Conservation (phyloP, 148 eudicot species). For the Chenopodium quinoa region DNA sequence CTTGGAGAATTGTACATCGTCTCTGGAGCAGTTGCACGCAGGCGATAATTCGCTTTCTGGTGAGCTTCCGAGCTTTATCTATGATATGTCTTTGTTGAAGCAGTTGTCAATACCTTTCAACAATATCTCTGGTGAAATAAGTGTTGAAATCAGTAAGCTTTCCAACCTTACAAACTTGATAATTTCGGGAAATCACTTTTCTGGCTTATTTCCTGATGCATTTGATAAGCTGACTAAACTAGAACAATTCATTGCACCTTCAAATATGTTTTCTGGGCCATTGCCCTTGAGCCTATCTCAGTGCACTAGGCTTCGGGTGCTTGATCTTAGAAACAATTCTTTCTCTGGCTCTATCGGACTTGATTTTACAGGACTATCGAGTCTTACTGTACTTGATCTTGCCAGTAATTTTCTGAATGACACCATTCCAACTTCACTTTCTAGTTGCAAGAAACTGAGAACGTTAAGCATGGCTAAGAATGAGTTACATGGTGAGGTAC, state of each 20-base stretch:
- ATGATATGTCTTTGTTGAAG: constrained; percentile 57
- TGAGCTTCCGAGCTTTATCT: constrained; percentile 54
- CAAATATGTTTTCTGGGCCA: constrained; percentile 61
- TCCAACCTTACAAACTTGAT: constrained; percentile 48
- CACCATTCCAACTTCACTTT: constrained; percentile 56
- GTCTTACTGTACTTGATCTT: constrained; percentile 56
- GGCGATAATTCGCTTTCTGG: constrained; percentile 67
- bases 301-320: constrained; percentile 49
- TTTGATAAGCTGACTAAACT: constrained; percentile 54
- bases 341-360: constrained; percentile 50
- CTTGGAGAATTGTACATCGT: constrained; percentile 51
- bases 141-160: constrained; percentile 68
- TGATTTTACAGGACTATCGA: constrained; percentile 49
- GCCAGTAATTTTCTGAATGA: constrained; percentile 64
- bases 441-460: constrained; percentile 51
- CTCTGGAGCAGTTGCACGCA: constrained; percentile 52
- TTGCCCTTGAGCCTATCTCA: constrained; percentile 57
- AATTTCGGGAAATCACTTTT: constrained; percentile 46
- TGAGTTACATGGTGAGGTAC: constrained; percentile 50
- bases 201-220: constrained; percentile 73
- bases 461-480: constrained; percentile 67
- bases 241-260: constrained; percentile 49
- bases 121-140: constrained; percentile 60
- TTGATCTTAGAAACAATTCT: constrained; percentile 85
- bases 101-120: constrained; percentile 58